These are phyloP conservation scores for Metschnikowia noctiluminum DNA, from an alignment of 805 yeast species.

Conservation along the genomic window DNA sequence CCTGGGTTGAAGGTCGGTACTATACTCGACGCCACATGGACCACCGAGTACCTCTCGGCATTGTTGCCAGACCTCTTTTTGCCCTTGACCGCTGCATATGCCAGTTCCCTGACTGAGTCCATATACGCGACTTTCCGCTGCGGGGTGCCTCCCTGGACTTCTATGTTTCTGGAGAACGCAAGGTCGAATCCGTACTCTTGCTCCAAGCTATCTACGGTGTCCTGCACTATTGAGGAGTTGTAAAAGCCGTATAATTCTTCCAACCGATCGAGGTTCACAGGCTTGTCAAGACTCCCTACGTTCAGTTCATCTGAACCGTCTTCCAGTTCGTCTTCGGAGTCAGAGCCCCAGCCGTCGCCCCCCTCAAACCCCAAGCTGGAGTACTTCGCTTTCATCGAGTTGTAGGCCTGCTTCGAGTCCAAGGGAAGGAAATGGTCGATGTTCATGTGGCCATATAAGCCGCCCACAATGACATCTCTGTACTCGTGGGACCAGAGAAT, in stretches of 20 bases:
- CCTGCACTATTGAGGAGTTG: constrained; percentile 10
- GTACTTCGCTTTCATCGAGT: constrained; percentile 33
- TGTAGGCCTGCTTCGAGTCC: constrained; percentile 67
- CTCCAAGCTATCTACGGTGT: constrained; percentile 13
- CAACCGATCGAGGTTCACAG: constrained; percentile 1
- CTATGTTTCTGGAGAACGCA: constrained; percentile 19
- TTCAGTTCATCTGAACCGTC: too few relatives aligned
- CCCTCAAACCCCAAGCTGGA: constrained; percentile 14
- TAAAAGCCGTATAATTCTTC: constrained; percentile 6
- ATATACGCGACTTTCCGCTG: constrained; percentile 62
- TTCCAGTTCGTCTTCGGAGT: constrained; percentile 15
- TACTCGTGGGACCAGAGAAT: constrained; percentile 81
- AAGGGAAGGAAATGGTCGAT: constrained; percentile 80
- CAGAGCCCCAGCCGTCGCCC: constrained; percentile 5
- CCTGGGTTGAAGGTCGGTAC: constrained; percentile 87
- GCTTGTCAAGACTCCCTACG: neutral
- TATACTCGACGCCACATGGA: constrained; percentile 68
- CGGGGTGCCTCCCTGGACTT: constrained; percentile 62
- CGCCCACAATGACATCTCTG: constrained; percentile 79
- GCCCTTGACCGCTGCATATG: constrained; percentile 50
- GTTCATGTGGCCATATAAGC: constrained; percentile 87
- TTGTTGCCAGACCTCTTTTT: constrained; percentile 38
- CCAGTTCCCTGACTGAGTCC: constrained; percentile 49
- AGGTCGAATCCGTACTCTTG: constrained; percentile 11
- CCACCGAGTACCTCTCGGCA: constrained; percentile 63